Base-by-base conservation (phyloP, 345 rosid genomes). In the Arabidopsis arenosa region DNA sequence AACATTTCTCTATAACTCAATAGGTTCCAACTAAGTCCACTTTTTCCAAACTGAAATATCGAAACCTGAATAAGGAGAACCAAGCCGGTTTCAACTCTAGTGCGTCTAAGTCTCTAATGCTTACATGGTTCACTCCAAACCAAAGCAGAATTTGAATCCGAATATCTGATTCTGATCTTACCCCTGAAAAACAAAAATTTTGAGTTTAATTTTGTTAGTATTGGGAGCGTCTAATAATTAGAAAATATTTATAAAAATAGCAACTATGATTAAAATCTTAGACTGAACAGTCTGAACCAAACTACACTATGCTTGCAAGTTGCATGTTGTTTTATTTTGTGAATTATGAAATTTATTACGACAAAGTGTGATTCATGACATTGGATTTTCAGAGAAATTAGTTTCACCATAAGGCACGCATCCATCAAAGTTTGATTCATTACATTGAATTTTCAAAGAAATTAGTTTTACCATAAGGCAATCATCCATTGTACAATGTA, bases 101-200 rank as follows among this genome's bases (percentile, higher is more conserved):
- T 56, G 60, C 30, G n/a, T 68, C 26, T 55, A 7, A 10, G 53
- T 18, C 65, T 17, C 74, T 14, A 14, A 7, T 41, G 32, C 58
- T 43, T 69, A 30, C 43, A 69, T 56, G 45, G 65, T 44, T 57
- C 56, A 70, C 56, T 39, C 30, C 41, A 68, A 69, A 41, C 52
- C 11, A 39, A 23, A 67, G n/a, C 37, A 3, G 47, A 17, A 54
- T n/a, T 37, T 7, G 6, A 54, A 44, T 44, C 49, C 2, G 52
- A 18, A 51, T 21, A 66, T 21, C 5, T 13, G 26, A 23, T 23
- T 21, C 5, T 13, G 26, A 23, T 23, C 26, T 23, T 23, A 23
- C 26, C 26, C 26, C 26, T 23, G 26, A 23, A 23, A 23, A 23
- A 23, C 26, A 23, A 23, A 23, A 23, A 23, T 23, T 23, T 23